phyloP scores from a whole-genome alignment of 305 asterid genomes.

The Fraxinus nigra region DNA sequence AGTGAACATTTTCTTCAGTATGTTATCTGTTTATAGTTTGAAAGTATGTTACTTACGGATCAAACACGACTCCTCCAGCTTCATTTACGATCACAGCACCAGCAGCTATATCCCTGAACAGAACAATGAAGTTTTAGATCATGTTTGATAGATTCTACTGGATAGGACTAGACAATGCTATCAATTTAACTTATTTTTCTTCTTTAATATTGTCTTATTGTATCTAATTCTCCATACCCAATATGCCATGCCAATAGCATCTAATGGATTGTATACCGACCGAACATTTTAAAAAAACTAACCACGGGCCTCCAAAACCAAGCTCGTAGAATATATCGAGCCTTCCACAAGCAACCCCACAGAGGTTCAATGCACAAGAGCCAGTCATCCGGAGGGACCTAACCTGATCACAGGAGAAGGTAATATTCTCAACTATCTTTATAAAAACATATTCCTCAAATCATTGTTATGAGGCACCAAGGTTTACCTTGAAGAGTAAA shows the following conservation, averaged over 20 bases:
- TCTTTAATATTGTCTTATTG: neutral
- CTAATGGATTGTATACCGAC: neutral
- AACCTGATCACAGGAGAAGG: constrained; percentile 51
- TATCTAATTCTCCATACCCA: neutral
- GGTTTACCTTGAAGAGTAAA: constrained; percentile 65
- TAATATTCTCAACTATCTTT: constrained; percentile 18
- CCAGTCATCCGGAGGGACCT: constrained; percentile 91
- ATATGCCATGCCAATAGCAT: neutral
- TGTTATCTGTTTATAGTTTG: neutral
- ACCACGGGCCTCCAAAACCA: constrained; percentile 97
- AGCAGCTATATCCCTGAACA: constrained; percentile 88
- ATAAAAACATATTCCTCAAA: neutral
- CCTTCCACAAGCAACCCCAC: constrained; percentile 95
- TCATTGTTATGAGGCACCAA: constrained; percentile 8
- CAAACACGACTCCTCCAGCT: constrained; percentile 90
- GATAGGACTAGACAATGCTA: neutral
- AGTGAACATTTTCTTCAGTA: neutral
- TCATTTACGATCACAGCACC: constrained; percentile 86
- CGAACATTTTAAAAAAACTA: constrained; percentile 13
- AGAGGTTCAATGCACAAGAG: constrained; percentile 88
- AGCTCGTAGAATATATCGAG: constrained; percentile 77
- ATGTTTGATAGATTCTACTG: neutral
- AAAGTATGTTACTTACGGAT: constrained; percentile 61
- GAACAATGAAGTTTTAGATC: neutral
- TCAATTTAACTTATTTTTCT: neutral